These are phyloP conservation scores for Phaeosphaeria sp. DNA, from an alignment of 2,329 filamentous ascomycete species.

Conservation along the genomic window DNA sequence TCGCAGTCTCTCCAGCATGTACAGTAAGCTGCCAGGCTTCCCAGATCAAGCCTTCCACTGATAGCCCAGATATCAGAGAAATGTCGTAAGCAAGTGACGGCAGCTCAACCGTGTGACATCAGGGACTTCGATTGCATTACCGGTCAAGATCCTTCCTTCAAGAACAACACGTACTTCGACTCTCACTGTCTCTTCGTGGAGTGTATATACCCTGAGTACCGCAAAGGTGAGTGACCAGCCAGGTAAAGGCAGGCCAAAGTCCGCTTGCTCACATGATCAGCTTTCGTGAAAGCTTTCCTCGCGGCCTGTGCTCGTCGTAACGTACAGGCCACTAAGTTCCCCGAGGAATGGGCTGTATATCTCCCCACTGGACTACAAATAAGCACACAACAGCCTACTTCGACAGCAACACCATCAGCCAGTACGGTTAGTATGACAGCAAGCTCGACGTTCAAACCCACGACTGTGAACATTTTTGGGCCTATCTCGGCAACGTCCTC, in stretches of 20 bases:
- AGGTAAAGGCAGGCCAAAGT: neutral
- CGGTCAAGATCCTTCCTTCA: slow-evolving; percentile 1
- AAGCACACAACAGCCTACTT: neutral
- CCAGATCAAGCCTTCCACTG: neutral
- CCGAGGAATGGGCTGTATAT: neutral
- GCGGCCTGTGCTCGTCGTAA: slow-evolving; percentile 3
- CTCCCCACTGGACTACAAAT: neutral
- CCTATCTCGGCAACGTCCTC: neutral
- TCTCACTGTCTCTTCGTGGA: slow-evolving; percentile 10
- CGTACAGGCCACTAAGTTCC: neutral
- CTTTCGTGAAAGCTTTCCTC: slow-evolving; percentile 8
- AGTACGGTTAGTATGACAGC: neutral
- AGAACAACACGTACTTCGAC: slow-evolving; percentile 8
- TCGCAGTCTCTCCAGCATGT: neutral
- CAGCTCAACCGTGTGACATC: slow-evolving; percentile 5
- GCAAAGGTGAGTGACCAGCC: slow-evolving; percentile 7
- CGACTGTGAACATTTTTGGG: neutral
- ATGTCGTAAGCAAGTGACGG: neutral
- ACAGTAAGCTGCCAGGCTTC: neutral
- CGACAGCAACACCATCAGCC: neutral
- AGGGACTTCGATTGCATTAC: slow-evolving; percentile 9
- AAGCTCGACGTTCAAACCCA: neutral
- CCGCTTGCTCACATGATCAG: slow-evolving; percentile 13
- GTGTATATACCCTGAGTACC: slow-evolving; percentile 5
- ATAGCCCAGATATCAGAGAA: neutral